Conservation (phyloP, 495 filamentous ascomycete genomes). For the Hypoxylon fragiforme region DNA sequence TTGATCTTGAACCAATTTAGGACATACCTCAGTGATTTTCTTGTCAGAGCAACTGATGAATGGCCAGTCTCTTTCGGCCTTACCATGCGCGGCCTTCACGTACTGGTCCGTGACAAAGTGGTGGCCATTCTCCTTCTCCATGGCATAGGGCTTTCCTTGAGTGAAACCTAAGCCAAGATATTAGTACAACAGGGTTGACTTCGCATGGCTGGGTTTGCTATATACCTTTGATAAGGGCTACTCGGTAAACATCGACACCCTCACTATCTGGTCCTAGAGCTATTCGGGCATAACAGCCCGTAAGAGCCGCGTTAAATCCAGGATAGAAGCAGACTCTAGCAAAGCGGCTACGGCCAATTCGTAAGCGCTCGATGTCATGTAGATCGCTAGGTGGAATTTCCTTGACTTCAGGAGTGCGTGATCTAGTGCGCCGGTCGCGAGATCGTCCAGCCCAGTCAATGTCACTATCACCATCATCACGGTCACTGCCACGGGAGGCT, state of each 20-base stretch:
- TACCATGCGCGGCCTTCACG: conserved; percentile 72
- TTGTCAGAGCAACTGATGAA: conserved; percentile 83
- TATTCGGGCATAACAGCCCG: conserved; percentile 77
- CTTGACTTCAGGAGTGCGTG: conserved; percentile 51
- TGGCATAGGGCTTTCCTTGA: conserved; percentile 75
- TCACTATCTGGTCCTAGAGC: conserved; percentile 72
- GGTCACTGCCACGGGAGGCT: conserved; percentile 48
- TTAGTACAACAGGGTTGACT: conserved; percentile 41
- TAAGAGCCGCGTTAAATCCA: conserved; percentile 78
- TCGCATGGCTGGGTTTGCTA: background rate
- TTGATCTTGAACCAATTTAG: background rate
- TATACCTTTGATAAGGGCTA: conserved; percentile 82
- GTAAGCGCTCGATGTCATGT: conserved; percentile 78
- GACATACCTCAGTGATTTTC: conserved; percentile 69
- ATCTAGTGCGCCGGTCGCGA: conserved; percentile 45
- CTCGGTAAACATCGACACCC: conserved; percentile 74
- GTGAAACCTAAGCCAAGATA: conserved; percentile 62
- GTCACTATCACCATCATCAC: conserved; percentile 79
- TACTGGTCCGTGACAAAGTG: conserved; percentile 77
- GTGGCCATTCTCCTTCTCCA: conserved; percentile 70
- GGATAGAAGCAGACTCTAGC: conserved; percentile 88
- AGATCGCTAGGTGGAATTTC: conserved; percentile 64
- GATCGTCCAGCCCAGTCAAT: conserved; percentile 65
- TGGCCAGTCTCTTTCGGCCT: conserved; percentile 74
- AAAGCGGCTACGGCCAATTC: conserved; percentile 80